Conservation (phyloP, 768 basidiomycete genomes). For the Tephrocybe sp. region DNA sequence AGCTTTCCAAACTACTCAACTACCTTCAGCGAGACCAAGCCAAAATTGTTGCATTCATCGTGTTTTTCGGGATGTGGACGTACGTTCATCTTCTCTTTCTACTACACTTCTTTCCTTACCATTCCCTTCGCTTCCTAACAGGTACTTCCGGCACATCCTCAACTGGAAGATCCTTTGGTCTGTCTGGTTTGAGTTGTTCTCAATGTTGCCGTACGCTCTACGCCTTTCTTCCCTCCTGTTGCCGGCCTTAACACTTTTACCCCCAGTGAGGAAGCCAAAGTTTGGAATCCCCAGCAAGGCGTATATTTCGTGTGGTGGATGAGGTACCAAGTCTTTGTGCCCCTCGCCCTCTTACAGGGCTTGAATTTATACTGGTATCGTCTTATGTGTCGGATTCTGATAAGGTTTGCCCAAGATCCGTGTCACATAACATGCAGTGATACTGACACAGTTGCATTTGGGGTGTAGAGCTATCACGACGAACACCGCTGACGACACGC, state of each 20-base stretch:
- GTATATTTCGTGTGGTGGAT: constrained; percentile 77
- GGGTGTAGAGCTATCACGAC: constrained; percentile 49
- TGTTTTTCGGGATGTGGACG: too few relatives aligned
- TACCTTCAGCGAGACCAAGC: too few relatives aligned
- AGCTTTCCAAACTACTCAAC: too few relatives aligned
- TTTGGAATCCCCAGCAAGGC: constrained; percentile 61
- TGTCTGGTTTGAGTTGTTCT: constrained; percentile 73
- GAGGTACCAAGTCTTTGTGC: constrained; percentile 74
- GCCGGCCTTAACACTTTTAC: too few relatives aligned
- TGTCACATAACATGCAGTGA: not conserved
- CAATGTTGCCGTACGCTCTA: constrained; percentile 70
- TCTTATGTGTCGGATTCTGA: constrained; percentile 74
- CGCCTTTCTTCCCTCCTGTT: constrained; percentile 17
- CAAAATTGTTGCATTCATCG: too few relatives aligned
- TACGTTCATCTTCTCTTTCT: constrained; percentile 38
- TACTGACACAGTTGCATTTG: constrained; percentile 9
- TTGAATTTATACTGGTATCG: constrained; percentile 95
- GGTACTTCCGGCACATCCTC: constrained; percentile 92
- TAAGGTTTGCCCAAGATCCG: constrained; percentile 52
- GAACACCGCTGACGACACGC: constrained; percentile 55
- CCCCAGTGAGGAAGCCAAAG: constrained; percentile 49
- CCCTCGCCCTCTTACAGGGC: constrained; percentile 71
- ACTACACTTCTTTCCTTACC: not conserved
- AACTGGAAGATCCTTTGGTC: constrained; percentile 87
- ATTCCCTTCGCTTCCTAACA: constrained; percentile 27